Percentiles rank a stretch among this genome's conserved stretches.
Conservation (phyloP, 1,284 basidiomycete species). For the Sanghuangporus baumii region DNA sequence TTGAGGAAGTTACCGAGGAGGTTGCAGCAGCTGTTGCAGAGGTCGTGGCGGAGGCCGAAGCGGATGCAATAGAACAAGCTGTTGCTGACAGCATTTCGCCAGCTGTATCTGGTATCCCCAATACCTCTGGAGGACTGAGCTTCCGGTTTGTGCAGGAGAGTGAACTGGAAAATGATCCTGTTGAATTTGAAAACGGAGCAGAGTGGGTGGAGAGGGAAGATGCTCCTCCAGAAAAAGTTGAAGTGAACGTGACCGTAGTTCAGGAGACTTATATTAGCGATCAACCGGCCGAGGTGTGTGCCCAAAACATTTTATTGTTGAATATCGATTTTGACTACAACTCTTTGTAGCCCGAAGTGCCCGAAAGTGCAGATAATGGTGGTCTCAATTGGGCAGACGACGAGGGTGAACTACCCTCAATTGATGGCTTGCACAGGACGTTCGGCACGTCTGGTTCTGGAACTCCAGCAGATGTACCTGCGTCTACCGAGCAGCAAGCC, state of each 20-base stretch:
- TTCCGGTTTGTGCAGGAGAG: slow-evolving; percentile 77
- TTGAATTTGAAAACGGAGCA: slow-evolving; percentile 40
- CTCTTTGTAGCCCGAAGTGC: slow-evolving; percentile 20
- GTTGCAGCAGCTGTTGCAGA: slow-evolving; percentile 8
- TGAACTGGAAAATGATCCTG: slow-evolving; percentile 51
- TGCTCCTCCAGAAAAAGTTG: slow-evolving; percentile 10
- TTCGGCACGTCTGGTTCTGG: slow-evolving; percentile 35
- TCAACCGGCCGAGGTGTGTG: slow-evolving; percentile 25
- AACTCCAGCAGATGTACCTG: slow-evolving; percentile 39
- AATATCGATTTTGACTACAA: background rate
- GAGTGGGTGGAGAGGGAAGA: slow-evolving; percentile 46
- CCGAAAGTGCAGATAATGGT: slow-evolving; percentile 39
- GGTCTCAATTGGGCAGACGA: slow-evolving; percentile 60
- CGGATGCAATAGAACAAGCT: background rate
- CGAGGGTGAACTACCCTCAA: slow-evolving; percentile 51
- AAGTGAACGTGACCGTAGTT: slow-evolving; percentile 26
- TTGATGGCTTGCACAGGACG: slow-evolving; percentile 47
- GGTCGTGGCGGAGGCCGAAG: background rate
- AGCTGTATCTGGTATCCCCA: slow-evolving; percentile 19
- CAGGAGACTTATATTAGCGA: slow-evolving; percentile 21
- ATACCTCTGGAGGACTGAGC: slow-evolving; percentile 25
- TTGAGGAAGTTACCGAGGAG: slow-evolving; percentile 25
- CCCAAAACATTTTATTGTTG: slow-evolving; percentile 12
- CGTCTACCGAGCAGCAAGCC: slow-evolving; percentile 26
- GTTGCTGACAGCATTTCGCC: slow-evolving; percentile 29